Evolutionary conservation across 805 yeast species (phyloP).

Genomic region (Starmerella apicola): DNA sequence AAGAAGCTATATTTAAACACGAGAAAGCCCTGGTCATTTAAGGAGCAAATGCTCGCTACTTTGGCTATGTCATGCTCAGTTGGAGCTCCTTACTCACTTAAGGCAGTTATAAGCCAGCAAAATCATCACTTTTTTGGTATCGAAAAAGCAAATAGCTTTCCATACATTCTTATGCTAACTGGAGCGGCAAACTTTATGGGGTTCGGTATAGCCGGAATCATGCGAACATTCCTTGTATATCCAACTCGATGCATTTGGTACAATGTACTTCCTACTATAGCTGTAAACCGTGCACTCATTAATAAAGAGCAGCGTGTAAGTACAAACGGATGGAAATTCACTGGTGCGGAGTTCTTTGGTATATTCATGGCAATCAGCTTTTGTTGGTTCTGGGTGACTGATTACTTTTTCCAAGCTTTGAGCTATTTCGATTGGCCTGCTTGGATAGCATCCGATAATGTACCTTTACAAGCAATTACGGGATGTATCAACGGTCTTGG

Average conservation of each 20-base stretch:
- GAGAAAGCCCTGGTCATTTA: slow-evolving; percentile 34
- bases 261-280: slow-evolving; percentile 45
- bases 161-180: slow-evolving; percentile 35
- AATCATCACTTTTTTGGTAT: slow-evolving; percentile 22
- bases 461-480: slow-evolving; percentile 47
- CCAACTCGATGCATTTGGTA: slow-evolving; percentile 38
- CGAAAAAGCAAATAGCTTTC: slow-evolving; percentile 23
- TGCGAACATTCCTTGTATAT: slow-evolving; percentile 37
- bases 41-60: slow-evolving; percentile 35
- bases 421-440: slow-evolving; percentile 52
- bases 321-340: slow-evolving; percentile 50
- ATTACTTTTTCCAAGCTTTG: slow-evolving; percentile 49
- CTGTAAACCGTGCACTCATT: slow-evolving; percentile 36
- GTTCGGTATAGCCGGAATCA: slow-evolving; percentile 44
- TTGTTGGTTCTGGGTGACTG: slow-evolving; percentile 58
- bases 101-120: slow-evolving; percentile 28
- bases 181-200: slow-evolving; percentile 43
- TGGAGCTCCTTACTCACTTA: slow-evolving; percentile 22
- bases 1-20: slow-evolving; percentile 34
- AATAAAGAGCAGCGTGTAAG: slow-evolving; percentile 19
- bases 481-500: slow-evolving; percentile 39
- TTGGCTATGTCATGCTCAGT: slow-evolving; percentile 23
- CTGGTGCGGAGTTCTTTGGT: slow-evolving; percentile 41
- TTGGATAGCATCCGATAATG: slow-evolving; percentile 46
- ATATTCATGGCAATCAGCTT: slow-evolving; percentile 34